Base-by-base conservation (phyloP, 495 filamentous ascomycete species). In the Hypoxylon crocopeplum region DNA sequence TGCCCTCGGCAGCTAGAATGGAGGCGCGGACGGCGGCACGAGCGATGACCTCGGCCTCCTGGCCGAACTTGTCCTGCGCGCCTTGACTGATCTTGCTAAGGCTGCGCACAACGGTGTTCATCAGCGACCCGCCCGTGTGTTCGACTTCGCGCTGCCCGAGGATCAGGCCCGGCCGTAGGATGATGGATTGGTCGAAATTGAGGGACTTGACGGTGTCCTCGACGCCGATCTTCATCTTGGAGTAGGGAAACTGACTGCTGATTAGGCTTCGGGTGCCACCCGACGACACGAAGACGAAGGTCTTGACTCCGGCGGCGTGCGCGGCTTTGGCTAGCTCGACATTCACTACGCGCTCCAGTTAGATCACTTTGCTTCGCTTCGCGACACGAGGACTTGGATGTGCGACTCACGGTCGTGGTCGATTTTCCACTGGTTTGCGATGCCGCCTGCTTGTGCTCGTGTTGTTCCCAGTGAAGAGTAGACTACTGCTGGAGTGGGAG, bases 211-310 rank as follows among this genome's bases (percentile, higher is more conserved):
- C 78, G n/a, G 85, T 79, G 24, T 92, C 86, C 65, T 96, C 92
- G 27, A 93, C 81, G 64, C 91, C 87, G 10, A 78, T 80, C 77
- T 96, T 96, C 88, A 95, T 93, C 62, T 82, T 79, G 2, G 72
- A 41, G 67, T 93, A 92, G 0, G 84, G 77, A 2, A 84, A 59
- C 0, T 51, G 51, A 24, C 30, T 40, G 41, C 15, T 36, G 6
- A 66, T 4, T 5, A 74, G 1, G 0, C 81, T 82, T 10, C 72
- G 60, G 11, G 79, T 78, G 16, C 82, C 82, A 2, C 57, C 69
- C 15, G 77, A 75, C 0, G 88, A 91, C 30, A 91, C 78, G 50
- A 93, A 80, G 1, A 91, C 86, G 62, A 84, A 92, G 27, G 81
- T 84, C 56, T 83, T 81, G 15, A 81, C 77, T 1, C 88, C 88